Evolutionary conservation across 2,329 filamentous ascomycete genomes (phyloP).

Genomic region (Aspergillus ustus): DNA sequence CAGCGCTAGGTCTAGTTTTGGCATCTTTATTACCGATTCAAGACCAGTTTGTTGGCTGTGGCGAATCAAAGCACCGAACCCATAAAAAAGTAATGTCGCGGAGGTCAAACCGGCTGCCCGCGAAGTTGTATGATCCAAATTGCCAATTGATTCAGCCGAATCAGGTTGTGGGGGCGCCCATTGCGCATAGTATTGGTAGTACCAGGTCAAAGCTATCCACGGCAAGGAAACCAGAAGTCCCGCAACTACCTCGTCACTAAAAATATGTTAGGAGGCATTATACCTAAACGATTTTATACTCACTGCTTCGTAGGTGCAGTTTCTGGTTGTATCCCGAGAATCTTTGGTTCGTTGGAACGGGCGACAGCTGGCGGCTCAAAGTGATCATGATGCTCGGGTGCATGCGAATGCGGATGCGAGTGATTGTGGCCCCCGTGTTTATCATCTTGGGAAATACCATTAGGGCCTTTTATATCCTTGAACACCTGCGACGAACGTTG

Average conservation of each 20-base stretch:
- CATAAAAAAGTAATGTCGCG: slow-evolving; percentile 37
- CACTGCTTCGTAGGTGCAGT: slow-evolving; percentile 2
- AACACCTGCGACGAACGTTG: slow-evolving; percentile 24
- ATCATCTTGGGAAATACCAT: slow-evolving; percentile 32
- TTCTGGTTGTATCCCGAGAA: slow-evolving; percentile 4
- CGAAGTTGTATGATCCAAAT: slow-evolving; percentile 26
- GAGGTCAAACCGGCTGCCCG: slow-evolving; percentile 36
- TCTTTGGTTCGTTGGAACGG: slow-evolving; percentile 4
- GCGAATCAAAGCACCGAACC: slow-evolving; percentile 31
- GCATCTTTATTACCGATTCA: slow-evolving; percentile 21
- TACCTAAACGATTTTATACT: background rate
- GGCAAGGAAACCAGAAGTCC: slow-evolving; percentile 49
- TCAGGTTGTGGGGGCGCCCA: slow-evolving; percentile 17
- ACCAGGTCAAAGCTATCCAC: slow-evolving; percentile 45
- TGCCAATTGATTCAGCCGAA: slow-evolving; percentile 13
- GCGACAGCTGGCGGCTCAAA: slow-evolving; percentile 26
- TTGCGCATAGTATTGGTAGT: slow-evolving; percentile 32
- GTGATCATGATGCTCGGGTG: slow-evolving; percentile 30
- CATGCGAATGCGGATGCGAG: slow-evolving; percentile 46
- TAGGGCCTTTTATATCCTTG: slow-evolving; percentile 25
- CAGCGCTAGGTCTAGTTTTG: slow-evolving; percentile 22
- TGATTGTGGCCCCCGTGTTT: slow-evolving; percentile 38
- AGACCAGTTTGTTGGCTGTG: slow-evolving; percentile 16
- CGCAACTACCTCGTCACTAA: slow-evolving; percentile 53
- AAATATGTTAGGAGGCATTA: slow-evolving; percentile 2